Evolutionary conservation across 2,329 filamentous ascomycete species (phyloP).

Genomic region (Zalaria obscura): DNA sequence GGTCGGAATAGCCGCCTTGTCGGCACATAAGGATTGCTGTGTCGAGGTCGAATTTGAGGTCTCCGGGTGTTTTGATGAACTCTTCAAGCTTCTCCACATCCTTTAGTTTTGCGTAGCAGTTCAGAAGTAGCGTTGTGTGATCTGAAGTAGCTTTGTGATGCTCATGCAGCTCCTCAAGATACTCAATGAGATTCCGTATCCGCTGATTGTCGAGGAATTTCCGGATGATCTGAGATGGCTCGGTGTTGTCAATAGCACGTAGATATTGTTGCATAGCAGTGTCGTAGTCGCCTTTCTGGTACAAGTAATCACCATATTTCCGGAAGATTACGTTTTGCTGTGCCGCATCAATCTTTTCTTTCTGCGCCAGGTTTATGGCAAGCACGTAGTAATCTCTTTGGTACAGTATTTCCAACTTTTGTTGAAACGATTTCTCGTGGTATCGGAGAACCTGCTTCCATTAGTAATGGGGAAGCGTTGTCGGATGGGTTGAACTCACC

Average conservation of each 20-base stretch:
- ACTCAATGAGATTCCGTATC: slow-evolving; percentile 94
- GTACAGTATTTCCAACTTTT: slow-evolving; percentile 86
- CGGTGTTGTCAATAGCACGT: slow-evolving; percentile 87
- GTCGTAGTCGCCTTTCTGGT: slow-evolving; percentile 91
- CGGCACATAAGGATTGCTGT: slow-evolving; percentile 96
- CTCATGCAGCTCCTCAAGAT: slow-evolving; percentile 90
- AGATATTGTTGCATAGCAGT: slow-evolving; percentile 99
- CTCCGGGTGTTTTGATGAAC: slow-evolving; percentile 90
- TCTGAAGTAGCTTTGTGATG: slow-evolving; percentile 87
- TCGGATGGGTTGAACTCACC: slow-evolving; percentile 10
- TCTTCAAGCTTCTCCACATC: slow-evolving; percentile 91
- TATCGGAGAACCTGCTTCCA: slow-evolving; percentile 53
- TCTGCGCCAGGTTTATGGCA: slow-evolving; percentile 85
- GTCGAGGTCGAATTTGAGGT: slow-evolving; percentile 91
- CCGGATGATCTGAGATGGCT: slow-evolving; percentile 89
- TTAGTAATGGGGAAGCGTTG: no score
- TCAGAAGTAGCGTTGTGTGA: slow-evolving; percentile 84
- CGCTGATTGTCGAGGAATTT: slow-evolving; percentile 96
- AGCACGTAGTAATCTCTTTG: slow-evolving; percentile 84
- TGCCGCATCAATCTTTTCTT: slow-evolving; percentile 61
- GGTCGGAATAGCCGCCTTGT: slow-evolving; percentile 91
- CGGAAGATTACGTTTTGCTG: slow-evolving; percentile 89
- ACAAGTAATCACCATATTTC: slow-evolving; percentile 85
- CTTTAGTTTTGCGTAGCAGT: slow-evolving; percentile 96
- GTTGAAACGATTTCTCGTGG: slow-evolving; percentile 78